These are phyloP conservation scores for Gossypium mustelinum DNA, from an alignment of 345 rosid genomes.

Conservation along the genomic window DNA sequence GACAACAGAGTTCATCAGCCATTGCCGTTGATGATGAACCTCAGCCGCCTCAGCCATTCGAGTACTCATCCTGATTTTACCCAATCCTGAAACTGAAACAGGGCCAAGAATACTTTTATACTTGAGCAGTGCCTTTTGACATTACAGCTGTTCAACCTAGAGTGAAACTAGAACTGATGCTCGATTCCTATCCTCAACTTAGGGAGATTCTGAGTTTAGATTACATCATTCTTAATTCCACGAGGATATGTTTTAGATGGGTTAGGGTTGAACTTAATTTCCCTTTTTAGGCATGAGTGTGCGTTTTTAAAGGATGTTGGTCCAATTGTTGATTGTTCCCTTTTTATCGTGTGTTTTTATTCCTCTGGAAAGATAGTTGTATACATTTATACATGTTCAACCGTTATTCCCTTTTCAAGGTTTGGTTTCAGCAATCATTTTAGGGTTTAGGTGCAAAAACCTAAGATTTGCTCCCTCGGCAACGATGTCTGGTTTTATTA, in stretches of 20 bases:
- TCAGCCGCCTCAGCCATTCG: conserved; percentile 94
- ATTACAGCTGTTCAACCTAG: neutral
- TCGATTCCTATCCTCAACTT: neutral
- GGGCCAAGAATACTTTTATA: neutral
- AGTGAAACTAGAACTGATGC: neutral
- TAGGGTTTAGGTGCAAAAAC: neutral
- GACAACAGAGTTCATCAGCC: conserved; percentile 67
- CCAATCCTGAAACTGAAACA: neutral
- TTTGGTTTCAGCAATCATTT: neutral
- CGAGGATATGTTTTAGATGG: neutral
- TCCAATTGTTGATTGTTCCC: neutral
- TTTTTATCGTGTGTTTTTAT: neutral
- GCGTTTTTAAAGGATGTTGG: neutral
- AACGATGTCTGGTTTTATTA: too few species aligned
- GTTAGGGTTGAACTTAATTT: neutral
- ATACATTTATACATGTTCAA: neutral
- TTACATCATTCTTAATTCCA: neutral
- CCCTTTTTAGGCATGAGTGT: neutral
- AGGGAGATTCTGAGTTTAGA: neutral
- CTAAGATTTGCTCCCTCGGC: neutral
- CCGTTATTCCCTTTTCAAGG: neutral
- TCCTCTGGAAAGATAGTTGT: neutral
- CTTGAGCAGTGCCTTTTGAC: neutral
- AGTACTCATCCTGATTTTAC: conserved; percentile 51
- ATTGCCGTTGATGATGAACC: conserved; percentile 98